phyloP scores from a whole-genome alignment of 2,329 filamentous ascomycete genomes.

The Aspergillus sergii region DNA sequence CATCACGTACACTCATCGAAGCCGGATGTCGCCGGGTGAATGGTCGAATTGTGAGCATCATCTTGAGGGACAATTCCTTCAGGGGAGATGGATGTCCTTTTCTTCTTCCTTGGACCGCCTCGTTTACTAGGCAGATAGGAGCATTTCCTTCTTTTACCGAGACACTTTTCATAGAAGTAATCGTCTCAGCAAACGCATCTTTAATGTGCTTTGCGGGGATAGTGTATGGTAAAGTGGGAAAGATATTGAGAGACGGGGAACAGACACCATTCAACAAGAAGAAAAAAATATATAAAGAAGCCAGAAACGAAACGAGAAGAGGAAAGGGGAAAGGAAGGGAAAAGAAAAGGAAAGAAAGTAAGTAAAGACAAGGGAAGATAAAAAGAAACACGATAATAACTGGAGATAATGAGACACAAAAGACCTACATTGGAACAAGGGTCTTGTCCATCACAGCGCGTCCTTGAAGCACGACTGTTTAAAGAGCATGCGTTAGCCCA shows the following conservation, averaged over 20 bases:
- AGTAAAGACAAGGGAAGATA: neutral
- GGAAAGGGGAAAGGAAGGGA: neutral
- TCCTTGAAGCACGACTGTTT: constrained; percentile 45
- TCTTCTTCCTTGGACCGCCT: constrained; percentile 48
- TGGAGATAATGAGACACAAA: neutral
- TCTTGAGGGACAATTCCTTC: constrained; percentile 25
- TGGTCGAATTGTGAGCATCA: constrained; percentile 22
- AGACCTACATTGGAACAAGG: constrained; percentile 46
- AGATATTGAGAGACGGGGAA: neutral
- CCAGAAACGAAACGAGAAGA: neutral
- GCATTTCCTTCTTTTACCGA: constrained; percentile 43
- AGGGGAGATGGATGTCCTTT: constrained; percentile 28
- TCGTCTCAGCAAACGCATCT: constrained; percentile 11
- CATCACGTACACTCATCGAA: constrained; percentile 37
- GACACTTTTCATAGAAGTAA: constrained; percentile 34
- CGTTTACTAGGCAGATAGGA: constrained; percentile 48
- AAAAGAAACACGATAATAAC: neutral
- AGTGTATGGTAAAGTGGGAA: neutral
- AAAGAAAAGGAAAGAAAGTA: neutral
- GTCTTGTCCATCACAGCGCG: constrained; percentile 48
- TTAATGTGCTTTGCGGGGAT: neutral
- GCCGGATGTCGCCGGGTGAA: constrained; percentile 24
- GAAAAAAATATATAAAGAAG: neutral
- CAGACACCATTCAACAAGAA: neutral
- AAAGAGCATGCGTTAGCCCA: constrained; percentile 10